A percentile compares a stretch with the other conserved stretches of the same genome.
These are phyloP conservation scores for Didymellaceae sp. DNA, from an alignment of 2,329 filamentous ascomycete species.

Conservation along the genomic window DNA sequence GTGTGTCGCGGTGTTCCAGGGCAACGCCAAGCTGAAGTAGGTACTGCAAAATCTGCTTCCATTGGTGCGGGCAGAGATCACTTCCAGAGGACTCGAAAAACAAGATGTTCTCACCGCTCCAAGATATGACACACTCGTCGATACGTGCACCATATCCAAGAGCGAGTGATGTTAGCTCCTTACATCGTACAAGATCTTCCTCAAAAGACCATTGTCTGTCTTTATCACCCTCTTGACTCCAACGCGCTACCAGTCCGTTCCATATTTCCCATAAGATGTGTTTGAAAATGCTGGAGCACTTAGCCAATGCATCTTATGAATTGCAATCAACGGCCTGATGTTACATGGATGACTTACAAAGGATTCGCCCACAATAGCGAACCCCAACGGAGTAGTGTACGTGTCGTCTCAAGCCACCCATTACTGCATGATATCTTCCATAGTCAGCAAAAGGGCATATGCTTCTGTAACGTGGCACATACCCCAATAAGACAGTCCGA, in stretches of 20 bases:
- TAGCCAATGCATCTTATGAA: too few relatives aligned
- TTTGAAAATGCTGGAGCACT: neutral
- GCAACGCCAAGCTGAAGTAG: neutral
- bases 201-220: neutral
- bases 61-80: neutral
- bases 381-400: too few relatives aligned
- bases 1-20: neutral
- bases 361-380: too few relatives aligned
- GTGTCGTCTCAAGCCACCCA: too few relatives aligned
- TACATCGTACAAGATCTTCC: neutral
- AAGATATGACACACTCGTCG: neutral
- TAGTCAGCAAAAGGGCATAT: too few relatives aligned
- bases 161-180: neutral
- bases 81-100: fast-evolving
- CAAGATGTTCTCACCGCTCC: neutral
- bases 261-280: neutral
- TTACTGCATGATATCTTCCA: too few relatives aligned
- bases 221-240: fast-evolving
- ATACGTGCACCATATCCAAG: neutral
- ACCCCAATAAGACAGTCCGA: too few relatives aligned
- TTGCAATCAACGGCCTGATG: too few relatives aligned
- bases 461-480: too few relatives aligned
- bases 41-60: neutral
- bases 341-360: too few relatives aligned
- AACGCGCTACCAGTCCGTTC: neutral